phyloP scores from a whole-genome alignment of 306 rosid genomes.

The apple (Malus domestica) region ASM211411v1 NC_041803.1:34601501-34602000 shows the following conservation, averaged over 20 bases:
- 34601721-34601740: conserved; percentile 87
- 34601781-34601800: conserved; percentile 15
- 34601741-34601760: conserved; percentile 61
- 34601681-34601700: conserved; percentile 45
- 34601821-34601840: conserved; percentile 24
- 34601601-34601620: not conserved
- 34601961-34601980: not conserved
- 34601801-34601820: conserved; percentile 29
- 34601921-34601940: not conserved
- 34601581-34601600: conserved; percentile 82
- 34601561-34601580: conserved; percentile 80
- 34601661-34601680: not conserved
- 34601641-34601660: not conserved
- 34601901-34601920: not conserved
- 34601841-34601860: not conserved
- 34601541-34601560: conserved; percentile 87
- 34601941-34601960: not conserved
- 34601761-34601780: conserved; percentile 32
- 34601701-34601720: conserved; percentile 93
- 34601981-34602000: not conserved
- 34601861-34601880: not conserved
- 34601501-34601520: conserved; percentile 63
- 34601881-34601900: not conserved
- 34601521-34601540: conserved; percentile 76
- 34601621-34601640: not conserved